Percentiles rank a stretch among this genome's conserved stretches.
These are phyloP conservation scores for Kodamaea nitidulidarum DNA, from an alignment of 805 yeast genomes.

Conservation along the genomic window DNA sequence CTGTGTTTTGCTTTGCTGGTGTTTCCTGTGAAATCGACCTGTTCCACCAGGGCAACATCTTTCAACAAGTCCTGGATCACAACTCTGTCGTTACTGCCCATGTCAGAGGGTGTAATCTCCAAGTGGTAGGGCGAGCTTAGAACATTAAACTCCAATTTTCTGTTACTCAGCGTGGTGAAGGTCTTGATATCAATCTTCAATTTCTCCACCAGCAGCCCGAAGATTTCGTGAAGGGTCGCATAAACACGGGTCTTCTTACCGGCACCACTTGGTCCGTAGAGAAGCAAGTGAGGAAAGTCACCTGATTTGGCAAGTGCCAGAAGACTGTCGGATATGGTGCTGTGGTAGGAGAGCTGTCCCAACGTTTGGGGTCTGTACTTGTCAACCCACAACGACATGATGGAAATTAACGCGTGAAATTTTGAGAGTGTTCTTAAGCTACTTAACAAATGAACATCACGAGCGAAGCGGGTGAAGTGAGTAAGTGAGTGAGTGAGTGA, in stretches of 20 bases:
- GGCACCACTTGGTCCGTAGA: slow-evolving; percentile 95
- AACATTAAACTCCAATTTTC: slow-evolving; percentile 86
- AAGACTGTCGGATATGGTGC: slow-evolving; percentile 58
- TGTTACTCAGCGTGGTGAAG: slow-evolving; percentile 66
- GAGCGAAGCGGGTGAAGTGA: neutral
- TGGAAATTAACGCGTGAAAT: slow-evolving; percentile 9
- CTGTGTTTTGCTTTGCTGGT: slow-evolving; percentile 42
- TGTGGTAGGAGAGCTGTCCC: slow-evolving; percentile 62
- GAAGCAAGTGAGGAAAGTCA: slow-evolving; percentile 87
- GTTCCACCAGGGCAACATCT: slow-evolving; percentile 93
- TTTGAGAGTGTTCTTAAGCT: neutral
- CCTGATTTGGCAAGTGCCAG: slow-evolving; percentile 60
- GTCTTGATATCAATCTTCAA: slow-evolving; percentile 83
- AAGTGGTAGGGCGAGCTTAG: slow-evolving; percentile 88
- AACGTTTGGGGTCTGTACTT: slow-evolving; percentile 78
- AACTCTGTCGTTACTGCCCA: slow-evolving; percentile 92
- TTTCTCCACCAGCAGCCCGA: slow-evolving; percentile 77
- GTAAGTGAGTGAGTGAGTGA: too few species aligned
- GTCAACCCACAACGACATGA: slow-evolving; percentile 96
- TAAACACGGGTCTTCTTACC: slow-evolving; percentile 94
- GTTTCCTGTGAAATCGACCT: slow-evolving; percentile 68
- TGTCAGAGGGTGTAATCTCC: slow-evolving; percentile 94
- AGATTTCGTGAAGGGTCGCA: slow-evolving; percentile 72
- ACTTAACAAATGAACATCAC: neutral
- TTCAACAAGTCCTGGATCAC: slow-evolving; percentile 92